These are phyloP conservation scores for Murraya paniculata DNA, from an alignment of 345 rosid species.

Conservation along the genomic window DNA sequence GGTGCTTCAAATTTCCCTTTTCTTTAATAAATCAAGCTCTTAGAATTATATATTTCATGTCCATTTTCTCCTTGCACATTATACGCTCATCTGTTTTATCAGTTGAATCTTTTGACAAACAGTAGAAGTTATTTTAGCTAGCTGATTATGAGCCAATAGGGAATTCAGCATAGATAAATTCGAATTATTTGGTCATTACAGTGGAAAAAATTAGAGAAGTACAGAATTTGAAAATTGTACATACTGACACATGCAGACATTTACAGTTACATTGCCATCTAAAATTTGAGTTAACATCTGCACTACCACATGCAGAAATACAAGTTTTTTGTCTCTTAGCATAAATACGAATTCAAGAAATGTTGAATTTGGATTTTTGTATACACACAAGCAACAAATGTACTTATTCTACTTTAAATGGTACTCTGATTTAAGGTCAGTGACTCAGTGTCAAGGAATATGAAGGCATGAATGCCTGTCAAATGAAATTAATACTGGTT, in stretches of 20 bases:
- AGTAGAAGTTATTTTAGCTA: neutral
- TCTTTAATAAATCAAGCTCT: neutral
- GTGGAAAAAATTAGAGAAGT: neutral
- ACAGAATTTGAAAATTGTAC: neutral
- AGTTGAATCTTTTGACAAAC: slow-evolving; percentile 2
- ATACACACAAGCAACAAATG: neutral
- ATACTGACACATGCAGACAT: neutral
- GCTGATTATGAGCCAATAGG: neutral
- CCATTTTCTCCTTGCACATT: neutral
- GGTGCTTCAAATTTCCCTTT: slow-evolving; percentile 23
- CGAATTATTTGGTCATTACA: neutral
- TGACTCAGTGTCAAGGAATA: neutral
- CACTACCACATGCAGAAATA: neutral
- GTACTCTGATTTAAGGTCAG: neutral
- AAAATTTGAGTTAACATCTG: neutral
- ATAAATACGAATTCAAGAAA: neutral
- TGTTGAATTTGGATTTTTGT: neutral
- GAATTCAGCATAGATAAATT: neutral
- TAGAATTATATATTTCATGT: neutral
- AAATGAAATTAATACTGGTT: slow-evolving; percentile 1
- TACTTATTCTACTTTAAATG: neutral
- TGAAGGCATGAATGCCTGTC: neutral
- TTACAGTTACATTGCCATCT: neutral
- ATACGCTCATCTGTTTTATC: neutral
- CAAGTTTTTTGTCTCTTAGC: neutral